phyloP scores from a whole-genome alignment of 78 protist species.

The Pigoraptor vietnamica region DNA sequence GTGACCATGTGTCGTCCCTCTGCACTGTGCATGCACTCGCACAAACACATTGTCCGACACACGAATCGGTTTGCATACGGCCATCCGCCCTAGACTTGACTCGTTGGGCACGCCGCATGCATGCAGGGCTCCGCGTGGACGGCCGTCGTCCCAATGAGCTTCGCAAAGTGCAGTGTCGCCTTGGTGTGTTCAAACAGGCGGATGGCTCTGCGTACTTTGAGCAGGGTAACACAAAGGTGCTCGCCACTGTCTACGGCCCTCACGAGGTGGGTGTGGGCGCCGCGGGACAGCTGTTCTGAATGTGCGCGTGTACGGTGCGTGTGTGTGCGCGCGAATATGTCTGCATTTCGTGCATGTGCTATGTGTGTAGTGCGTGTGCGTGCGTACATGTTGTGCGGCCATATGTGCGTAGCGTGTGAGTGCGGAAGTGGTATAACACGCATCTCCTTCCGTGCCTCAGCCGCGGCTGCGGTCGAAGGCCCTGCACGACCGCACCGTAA shows the following conservation, averaged over 20 bases:
- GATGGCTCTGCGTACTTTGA: conserved; percentile 85
- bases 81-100: too few species aligned
- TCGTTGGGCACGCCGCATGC: too few species aligned
- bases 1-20: too few species aligned
- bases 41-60: too few species aligned
- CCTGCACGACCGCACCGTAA: conserved; percentile 51
- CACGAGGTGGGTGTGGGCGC: conserved; percentile 38
- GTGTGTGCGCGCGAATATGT: neutral
- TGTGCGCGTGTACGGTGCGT: too few species aligned
- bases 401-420: neutral
- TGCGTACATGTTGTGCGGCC: neutral
- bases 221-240: conserved; percentile 78
- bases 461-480: too few species aligned
- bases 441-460: too few species aligned
- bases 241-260: conserved; percentile 90
- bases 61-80: too few species aligned
- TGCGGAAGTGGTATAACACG: too few species aligned
- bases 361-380: too few species aligned
- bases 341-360: neutral
- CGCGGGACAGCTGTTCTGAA: too few species aligned
- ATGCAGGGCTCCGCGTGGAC: conserved; percentile 77
- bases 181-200: conserved; percentile 50
- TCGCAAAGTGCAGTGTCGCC: conserved; percentile 30
- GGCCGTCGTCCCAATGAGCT: conserved; percentile 84
- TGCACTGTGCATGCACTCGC: too few species aligned